Percentiles rank a stretch among this genome's conserved stretches.
Conservation (phyloP, 83 land plant genomes). For the Diphasiastrum complanatum region DNA sequence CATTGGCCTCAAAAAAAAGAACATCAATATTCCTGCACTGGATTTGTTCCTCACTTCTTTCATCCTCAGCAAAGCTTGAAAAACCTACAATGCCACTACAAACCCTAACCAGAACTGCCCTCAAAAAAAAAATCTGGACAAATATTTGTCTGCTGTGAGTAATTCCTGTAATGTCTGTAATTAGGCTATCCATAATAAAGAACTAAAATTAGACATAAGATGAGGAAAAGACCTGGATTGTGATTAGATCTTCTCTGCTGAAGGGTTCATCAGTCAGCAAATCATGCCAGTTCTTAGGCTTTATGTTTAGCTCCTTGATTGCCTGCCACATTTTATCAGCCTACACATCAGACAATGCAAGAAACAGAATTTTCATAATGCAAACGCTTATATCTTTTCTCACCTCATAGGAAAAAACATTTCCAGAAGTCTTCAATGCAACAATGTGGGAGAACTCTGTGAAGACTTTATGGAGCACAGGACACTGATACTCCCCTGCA, state of each 20-base stretch:
- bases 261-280: slow-evolving; percentile 90
- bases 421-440: slow-evolving; percentile 92
- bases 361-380: not conserved
- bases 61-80: too few relatives aligned
- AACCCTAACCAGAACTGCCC: too few relatives aligned
- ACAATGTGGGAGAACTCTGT: slow-evolving; percentile 93
- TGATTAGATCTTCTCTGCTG: slow-evolving; percentile 70
- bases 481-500: slow-evolving; percentile 87
- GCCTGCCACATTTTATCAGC: slow-evolving; percentile 60
- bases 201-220: too few relatives aligned
- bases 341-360: not conserved
- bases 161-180: too few relatives aligned
- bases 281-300: slow-evolving; percentile 92
- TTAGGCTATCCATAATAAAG: too few relatives aligned
- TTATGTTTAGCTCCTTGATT: slow-evolving; percentile 78
- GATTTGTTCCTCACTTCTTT: too few relatives aligned
- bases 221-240: slow-evolving; percentile 80
- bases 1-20: too few relatives aligned
- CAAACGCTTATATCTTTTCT: slow-evolving; percentile 7
- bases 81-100: too few relatives aligned
- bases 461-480: slow-evolving; percentile 89
- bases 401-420: slow-evolving; percentile 95
- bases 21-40: too few relatives aligned
- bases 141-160: too few relatives aligned
- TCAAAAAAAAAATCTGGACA: too few relatives aligned